These are phyloP conservation scores for Niebla homalea DNA, from an alignment of 495 filamentous ascomycete species.

Conservation along the genomic window DNA sequence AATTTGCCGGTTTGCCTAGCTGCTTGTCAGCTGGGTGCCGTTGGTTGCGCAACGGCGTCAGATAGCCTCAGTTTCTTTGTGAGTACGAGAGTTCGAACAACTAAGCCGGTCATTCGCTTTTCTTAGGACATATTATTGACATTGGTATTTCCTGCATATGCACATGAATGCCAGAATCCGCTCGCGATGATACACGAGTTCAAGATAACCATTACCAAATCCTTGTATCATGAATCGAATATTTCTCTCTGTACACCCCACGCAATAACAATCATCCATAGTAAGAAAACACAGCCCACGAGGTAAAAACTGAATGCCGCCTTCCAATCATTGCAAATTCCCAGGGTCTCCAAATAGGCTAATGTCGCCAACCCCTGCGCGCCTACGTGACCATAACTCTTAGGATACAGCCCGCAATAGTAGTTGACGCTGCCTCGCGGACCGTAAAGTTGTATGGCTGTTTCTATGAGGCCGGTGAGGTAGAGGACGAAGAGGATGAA, in stretches of 20 bases:
- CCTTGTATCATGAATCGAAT: slow-evolving; percentile 22
- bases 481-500: slow-evolving; percentile 93
- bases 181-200: no score
- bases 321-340: slow-evolving; percentile 42
- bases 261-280: slow-evolving; percentile 93
- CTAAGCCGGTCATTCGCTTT: no score
- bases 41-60: no score
- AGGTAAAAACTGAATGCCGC: slow-evolving; percentile 52
- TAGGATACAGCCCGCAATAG: slow-evolving; percentile 67
- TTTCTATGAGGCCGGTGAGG: slow-evolving; percentile 84
- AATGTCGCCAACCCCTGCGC: slow-evolving; percentile 46
- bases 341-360: slow-evolving; percentile 60
- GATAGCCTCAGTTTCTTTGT: no score
- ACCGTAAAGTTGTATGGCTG: slow-evolving; percentile 78
- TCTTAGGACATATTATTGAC: no score
- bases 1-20: no score
- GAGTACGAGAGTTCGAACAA: no score
- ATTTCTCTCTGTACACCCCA: slow-evolving; percentile 69
- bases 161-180: no score
- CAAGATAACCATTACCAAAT: no score
- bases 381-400: slow-evolving; percentile 35
- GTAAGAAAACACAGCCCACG: slow-evolving; percentile 67
- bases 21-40: no score
- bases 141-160: no score
- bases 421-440: slow-evolving; percentile 58